Conservation (phyloP, 768 basidiomycete genomes). For the Lactarius evosmus region DNA sequence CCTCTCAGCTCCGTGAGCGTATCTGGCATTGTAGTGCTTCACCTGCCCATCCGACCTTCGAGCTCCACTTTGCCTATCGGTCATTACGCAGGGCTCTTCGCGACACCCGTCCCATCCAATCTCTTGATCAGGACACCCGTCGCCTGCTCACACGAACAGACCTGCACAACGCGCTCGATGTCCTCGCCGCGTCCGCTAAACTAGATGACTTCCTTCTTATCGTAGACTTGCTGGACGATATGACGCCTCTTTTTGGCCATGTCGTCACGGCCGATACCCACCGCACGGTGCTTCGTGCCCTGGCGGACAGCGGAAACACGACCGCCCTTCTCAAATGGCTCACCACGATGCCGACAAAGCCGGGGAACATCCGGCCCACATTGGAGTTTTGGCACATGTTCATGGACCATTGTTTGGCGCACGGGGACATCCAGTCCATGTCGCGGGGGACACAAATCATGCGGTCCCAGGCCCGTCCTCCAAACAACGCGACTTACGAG, state of each 20-base stretch:
- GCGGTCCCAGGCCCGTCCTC: constrained; percentile 40
- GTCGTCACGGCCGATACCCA: constrained; percentile 47
- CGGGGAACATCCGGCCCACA: constrained; percentile 46
- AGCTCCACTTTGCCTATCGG: constrained; percentile 17
- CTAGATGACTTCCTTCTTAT: constrained; percentile 54
- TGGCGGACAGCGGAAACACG: constrained; percentile 45
- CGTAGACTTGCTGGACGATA: constrained; percentile 49
- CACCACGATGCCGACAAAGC: constrained; percentile 47
- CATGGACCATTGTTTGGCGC: constrained; percentile 40
- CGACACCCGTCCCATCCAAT: neutral
- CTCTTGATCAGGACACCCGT: neutral
- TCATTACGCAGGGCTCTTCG: constrained; percentile 24
- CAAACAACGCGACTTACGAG: constrained; percentile 46
- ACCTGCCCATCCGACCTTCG: constrained; percentile 2
- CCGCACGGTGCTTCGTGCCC: constrained; percentile 45
- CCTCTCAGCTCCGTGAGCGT: constrained; percentile 16
- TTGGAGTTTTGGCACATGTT: constrained; percentile 55
- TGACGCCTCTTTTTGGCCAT: constrained; percentile 47
- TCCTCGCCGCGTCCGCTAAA: constrained; percentile 51
- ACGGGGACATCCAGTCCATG: constrained; percentile 18
- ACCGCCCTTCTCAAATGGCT: constrained; percentile 51
- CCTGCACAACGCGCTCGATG: constrained; percentile 41
- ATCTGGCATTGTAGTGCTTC: constrained; percentile 21
- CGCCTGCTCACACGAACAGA: constrained; percentile 34
- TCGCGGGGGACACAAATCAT: constrained; percentile 28